Percentiles rank a stretch among this genome's conserved stretches.
Conservation (phyloP, 306 rosid species). For the Quercus robur region DNA sequence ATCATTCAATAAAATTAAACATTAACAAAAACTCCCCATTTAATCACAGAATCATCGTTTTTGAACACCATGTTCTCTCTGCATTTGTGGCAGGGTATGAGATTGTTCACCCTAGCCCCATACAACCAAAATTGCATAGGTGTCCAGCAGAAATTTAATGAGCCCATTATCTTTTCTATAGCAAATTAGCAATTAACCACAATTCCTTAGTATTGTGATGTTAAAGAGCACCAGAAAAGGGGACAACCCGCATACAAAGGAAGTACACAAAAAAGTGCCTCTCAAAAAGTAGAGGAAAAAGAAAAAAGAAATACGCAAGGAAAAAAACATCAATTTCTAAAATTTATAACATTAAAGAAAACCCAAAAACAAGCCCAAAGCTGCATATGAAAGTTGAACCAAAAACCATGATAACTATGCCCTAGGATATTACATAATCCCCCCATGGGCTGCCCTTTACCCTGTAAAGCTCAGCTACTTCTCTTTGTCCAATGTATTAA, state of each 20-base stretch:
- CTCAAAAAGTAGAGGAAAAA: not conserved
- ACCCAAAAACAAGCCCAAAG: not conserved
- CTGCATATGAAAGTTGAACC: not conserved
- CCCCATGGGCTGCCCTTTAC: not conserved
- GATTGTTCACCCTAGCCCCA: not conserved
- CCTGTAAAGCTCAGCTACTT: not conserved
- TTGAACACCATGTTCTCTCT: not conserved
- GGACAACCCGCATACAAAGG: not conserved
- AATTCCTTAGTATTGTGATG: not conserved
- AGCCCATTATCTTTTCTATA: not conserved
- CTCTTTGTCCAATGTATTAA: not conserved
- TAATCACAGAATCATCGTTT: not conserved
- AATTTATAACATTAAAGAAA: not conserved
- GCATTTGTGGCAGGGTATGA: not conserved
- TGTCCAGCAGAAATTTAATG: not conserved
- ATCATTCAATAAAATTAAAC: not conserved
- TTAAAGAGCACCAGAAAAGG: not conserved
- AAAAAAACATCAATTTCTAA: not conserved
- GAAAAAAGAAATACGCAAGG: not conserved
- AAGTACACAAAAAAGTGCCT: not conserved
- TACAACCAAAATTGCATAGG: not conserved
- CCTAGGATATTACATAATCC: not conserved
- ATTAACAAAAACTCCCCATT: not conserved
- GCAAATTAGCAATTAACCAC: not conserved
- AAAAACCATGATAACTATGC: not conserved